phyloP scores from a whole-genome alignment of 1,139 yeast species.

The Candida pseudoviswanathii region DNA sequence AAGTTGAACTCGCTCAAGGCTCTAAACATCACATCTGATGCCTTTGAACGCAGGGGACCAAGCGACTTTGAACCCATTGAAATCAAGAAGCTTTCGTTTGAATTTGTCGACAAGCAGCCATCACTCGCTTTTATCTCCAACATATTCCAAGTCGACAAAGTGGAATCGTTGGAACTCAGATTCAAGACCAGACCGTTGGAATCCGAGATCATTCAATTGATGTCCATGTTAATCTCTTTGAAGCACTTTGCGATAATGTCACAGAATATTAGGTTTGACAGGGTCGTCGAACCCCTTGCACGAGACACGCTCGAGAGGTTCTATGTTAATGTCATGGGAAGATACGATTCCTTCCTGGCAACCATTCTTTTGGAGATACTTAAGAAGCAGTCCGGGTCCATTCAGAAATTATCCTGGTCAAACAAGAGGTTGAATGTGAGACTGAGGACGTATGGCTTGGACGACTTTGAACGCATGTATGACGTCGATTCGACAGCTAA shows the following conservation, averaged over 20 bases:
- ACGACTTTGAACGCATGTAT: constrained; percentile 11
- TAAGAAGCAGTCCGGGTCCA: constrained; percentile 7
- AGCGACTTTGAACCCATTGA: neutral
- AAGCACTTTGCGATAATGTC: constrained; percentile 9
- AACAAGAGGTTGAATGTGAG: constrained; percentile 7
- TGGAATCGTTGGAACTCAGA: constrained; percentile 6
- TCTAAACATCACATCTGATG: neutral
- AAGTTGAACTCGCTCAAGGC: neutral
- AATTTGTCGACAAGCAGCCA: constrained; percentile 6
- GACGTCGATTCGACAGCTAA: neutral
- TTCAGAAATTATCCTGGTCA: constrained; percentile 10
- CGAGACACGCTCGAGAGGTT: constrained; percentile 5
- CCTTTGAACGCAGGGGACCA: neutral
- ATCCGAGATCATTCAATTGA: neutral
- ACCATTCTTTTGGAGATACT: constrained; percentile 8
- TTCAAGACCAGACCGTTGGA: constrained; percentile 9
- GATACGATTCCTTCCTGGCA: constrained; percentile 10
- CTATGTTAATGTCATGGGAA: constrained; percentile 11
- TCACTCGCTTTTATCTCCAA: neutral
- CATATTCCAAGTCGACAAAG: neutral
- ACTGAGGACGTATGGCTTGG: constrained; percentile 7
- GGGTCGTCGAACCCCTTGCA: neutral
- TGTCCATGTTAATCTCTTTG: constrained; percentile 2
- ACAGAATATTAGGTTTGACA: constrained; percentile 10
- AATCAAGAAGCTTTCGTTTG: constrained; percentile 4